phyloP scores from a whole-genome alignment of 305 asterid genomes.

The Ilex paraguariensis region DNA sequence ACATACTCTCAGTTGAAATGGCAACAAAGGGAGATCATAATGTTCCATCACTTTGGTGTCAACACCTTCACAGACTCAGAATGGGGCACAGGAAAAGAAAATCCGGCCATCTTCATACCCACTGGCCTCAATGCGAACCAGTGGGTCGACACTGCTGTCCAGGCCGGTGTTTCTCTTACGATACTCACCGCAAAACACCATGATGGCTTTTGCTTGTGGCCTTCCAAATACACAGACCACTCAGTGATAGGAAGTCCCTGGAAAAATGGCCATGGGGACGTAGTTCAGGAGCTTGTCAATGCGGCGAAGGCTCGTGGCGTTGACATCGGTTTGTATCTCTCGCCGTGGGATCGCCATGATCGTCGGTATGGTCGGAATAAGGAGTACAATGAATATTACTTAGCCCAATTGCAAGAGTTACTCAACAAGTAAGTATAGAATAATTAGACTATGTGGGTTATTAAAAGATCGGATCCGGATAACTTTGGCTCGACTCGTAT shows the following conservation, averaged over 20 bases:
- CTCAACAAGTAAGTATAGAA: conserved; percentile 40
- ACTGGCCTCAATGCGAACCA: conserved; percentile 52
- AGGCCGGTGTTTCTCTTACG: conserved; percentile 63
- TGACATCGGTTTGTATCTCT: conserved; percentile 75
- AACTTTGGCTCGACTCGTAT: too few species aligned
- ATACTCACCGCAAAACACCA: conserved; percentile 93
- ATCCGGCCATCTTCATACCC: conserved; percentile 65
- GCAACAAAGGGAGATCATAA: conserved; percentile 86
- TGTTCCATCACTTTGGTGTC: conserved; percentile 86
- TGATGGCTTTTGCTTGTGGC: conserved; percentile 97
- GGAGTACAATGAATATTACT: conserved; percentile 67
- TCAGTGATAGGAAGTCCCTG: conserved; percentile 73
- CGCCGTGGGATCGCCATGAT: conserved; percentile 96
- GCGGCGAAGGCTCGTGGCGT: conserved; percentile 61
- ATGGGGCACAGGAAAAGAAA: conserved; percentile 83
- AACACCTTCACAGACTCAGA: conserved; percentile 82
- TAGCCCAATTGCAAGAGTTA: conserved; percentile 93
- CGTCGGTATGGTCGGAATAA: conserved; percentile 55
- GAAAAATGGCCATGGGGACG: conserved; percentile 72
- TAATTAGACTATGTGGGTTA: too few species aligned
- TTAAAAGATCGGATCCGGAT: too few species aligned
- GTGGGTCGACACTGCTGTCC: conserved; percentile 69
- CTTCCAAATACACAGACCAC: conserved; percentile 73
- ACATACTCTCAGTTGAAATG: conserved; percentile 73
- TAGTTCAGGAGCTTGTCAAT: conserved; percentile 49